Conservation (phyloP, 2,329 filamentous ascomycete genomes). For the Aspergillus pseudoglaucus region DNA sequence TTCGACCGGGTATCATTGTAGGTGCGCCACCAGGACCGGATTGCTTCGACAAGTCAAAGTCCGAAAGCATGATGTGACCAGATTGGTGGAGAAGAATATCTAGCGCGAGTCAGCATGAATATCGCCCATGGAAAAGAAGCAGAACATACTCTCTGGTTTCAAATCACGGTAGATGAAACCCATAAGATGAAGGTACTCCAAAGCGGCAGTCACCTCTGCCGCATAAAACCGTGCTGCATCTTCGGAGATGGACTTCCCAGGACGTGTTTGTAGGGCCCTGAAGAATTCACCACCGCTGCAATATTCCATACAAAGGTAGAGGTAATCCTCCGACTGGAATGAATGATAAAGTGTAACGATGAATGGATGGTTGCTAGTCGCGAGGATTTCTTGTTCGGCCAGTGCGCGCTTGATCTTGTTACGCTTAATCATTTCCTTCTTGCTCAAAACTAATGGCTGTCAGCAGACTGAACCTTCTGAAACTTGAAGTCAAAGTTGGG, state of each 20-base stretch:
- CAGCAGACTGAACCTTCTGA: conserved; percentile 15
- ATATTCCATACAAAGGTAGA: conserved; percentile 99
- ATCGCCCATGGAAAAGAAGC: not conserved
- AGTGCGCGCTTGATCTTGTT: conserved; percentile 99
- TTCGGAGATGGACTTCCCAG: conserved; percentile 94
- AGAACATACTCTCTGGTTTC: conserved; percentile 82
- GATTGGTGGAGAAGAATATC: conserved; percentile 97
- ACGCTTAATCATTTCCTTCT: conserved; percentile 99
- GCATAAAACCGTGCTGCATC: conserved; percentile 97
- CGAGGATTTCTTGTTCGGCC: conserved; percentile 95
- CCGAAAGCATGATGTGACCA: conserved; percentile 99
- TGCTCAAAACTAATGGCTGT: conserved; percentile 72
- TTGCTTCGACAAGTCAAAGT: conserved; percentile 97
- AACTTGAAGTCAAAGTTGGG: not conserved
- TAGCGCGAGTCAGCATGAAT: conserved; percentile 33
- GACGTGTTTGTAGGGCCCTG: conserved; percentile 87
- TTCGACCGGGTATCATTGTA: conserved; percentile 93
- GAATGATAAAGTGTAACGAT: conserved; percentile 98
- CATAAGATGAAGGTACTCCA: conserved; percentile 98
- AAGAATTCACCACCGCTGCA: conserved; percentile 99
- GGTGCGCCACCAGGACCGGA: conserved; percentile 92
- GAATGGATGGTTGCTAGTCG: conserved; percentile 97
- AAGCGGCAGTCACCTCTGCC: conserved; percentile 88
- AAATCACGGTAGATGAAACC: conserved; percentile 98
- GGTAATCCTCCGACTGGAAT: conserved; percentile 96